Conservation (phyloP, 768 basidiomycete species). For the Collybia sp. region DNA sequence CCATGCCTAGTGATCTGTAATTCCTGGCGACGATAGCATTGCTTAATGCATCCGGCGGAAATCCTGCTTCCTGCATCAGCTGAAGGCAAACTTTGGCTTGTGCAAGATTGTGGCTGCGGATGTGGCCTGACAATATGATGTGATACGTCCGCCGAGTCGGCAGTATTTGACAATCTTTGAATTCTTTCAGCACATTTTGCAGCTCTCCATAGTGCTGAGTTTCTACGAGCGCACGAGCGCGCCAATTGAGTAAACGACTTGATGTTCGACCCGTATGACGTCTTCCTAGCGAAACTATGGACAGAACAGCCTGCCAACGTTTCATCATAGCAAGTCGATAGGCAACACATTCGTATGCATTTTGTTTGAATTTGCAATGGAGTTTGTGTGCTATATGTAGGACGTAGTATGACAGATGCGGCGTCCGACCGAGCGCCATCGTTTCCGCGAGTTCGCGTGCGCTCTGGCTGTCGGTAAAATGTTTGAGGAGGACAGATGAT, state of each 20-base stretch:
- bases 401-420: conserved; percentile 36
- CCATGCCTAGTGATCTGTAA: conserved; percentile 58
- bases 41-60: conserved; percentile 50
- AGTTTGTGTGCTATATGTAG: conserved; percentile 44
- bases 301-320: conserved; percentile 48
- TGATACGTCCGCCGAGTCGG: conserved; percentile 67
- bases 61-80: conserved; percentile 53
- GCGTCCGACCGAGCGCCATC: conserved; percentile 26
- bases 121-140: conserved; percentile 58
- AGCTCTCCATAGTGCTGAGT: conserved; percentile 42
- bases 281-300: conserved; percentile 43
- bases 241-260: conserved; percentile 66
- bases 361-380: conserved; percentile 45
- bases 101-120: conserved; percentile 62
- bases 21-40: conserved; percentile 53
- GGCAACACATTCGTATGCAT: conserved; percentile 54
- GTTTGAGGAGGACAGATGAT: conserved; percentile 14
- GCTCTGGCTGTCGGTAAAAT: conserved; percentile 27
- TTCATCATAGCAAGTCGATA: conserved; percentile 40
- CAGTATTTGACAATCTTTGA: conserved; percentile 33
- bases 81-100: conserved; percentile 50
- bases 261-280: conserved; percentile 46
- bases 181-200: conserved; percentile 43
- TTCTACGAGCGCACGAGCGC: conserved; percentile 56
- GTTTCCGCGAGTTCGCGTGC: conserved; percentile 24